phyloP scores from a whole-genome alignment of 1,139 yeast species.

The Geotrichum citri-aurantii region DNA sequence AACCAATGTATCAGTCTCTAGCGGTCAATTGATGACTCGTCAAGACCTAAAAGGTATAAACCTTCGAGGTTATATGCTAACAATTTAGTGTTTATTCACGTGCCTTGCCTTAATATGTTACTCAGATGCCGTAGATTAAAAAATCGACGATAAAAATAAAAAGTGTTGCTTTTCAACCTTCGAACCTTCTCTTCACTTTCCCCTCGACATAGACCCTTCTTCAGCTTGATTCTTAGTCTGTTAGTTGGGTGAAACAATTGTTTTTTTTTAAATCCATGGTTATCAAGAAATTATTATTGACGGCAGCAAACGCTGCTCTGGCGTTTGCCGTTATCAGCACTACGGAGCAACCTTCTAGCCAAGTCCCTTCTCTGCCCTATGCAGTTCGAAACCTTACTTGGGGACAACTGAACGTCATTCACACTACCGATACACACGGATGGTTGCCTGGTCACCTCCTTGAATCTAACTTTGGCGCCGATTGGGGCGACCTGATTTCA shows the following conservation, averaged over 20 bases:
- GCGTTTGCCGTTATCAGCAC: not conserved
- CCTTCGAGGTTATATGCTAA: not conserved
- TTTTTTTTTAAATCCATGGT: not conserved
- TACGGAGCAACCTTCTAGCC: constrained; percentile 2
- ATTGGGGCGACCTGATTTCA: constrained; percentile 90
- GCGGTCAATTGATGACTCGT: too few relatives aligned
- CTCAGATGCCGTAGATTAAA: not conserved
- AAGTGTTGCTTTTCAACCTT: not conserved
- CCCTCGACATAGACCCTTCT: not conserved
- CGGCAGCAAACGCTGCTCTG: not conserved
- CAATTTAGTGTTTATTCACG: not conserved
- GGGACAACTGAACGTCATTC: constrained; percentile 75
- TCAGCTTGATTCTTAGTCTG: not conserved
- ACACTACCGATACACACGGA: constrained; percentile 88
- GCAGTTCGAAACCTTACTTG: constrained; percentile 47
- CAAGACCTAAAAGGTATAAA: not conserved
- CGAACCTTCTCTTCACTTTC: not conserved
- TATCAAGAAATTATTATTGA: not conserved
- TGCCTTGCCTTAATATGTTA: not conserved
- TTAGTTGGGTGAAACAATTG: not conserved
- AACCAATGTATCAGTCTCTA: too few relatives aligned
- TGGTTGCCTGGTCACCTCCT: constrained; percentile 87
- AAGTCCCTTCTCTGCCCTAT: not conserved
- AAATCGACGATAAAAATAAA: not conserved
- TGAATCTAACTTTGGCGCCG: constrained; percentile 70